Evolutionary conservation across 2,329 filamentous ascomycete species (phyloP).

Genomic region (Phialophora macrospora): DNA sequence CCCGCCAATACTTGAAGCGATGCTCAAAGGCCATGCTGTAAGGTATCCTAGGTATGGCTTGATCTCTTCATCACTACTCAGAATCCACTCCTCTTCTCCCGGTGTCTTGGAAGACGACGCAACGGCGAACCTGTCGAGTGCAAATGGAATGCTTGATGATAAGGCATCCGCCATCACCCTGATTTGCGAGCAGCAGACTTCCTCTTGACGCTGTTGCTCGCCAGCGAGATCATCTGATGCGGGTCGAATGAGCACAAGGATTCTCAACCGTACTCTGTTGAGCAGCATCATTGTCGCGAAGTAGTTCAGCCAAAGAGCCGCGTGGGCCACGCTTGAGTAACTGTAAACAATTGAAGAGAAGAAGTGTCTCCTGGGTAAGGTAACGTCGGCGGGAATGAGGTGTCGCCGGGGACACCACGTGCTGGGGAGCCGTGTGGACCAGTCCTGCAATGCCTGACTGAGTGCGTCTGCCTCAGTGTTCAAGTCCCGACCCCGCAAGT

Average conservation of each 20-base stretch:
- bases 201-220: conserved; percentile 20
- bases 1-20: conserved; percentile 19
- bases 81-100: background rate
- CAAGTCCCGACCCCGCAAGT: conserved; percentile 13
- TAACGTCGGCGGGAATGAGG: conserved; percentile 15
- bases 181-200: conserved; percentile 10
- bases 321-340: conserved; percentile 37
- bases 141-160: conserved; percentile 25
- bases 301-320: conserved; percentile 40
- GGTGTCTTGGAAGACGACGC: background rate
- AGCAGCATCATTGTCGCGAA: conserved; percentile 40
- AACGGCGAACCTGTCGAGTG: conserved; percentile 15
- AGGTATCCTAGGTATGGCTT: conserved; percentile 20
- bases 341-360: conserved; percentile 39
- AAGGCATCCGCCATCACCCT: conserved; percentile 17
- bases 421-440: conserved; percentile 24
- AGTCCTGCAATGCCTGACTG: conserved; percentile 25
- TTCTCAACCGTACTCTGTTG: conserved; percentile 37
- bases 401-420: conserved; percentile 26
- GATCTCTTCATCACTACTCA: conserved; percentile 10
- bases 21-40: conserved; percentile 22
- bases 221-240: conserved; percentile 24
- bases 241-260: conserved; percentile 35
- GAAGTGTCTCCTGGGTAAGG: conserved; percentile 32
- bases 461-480: conserved; percentile 24